Evolutionary conservation across 108 stramenopile genomes (phyloP).

Genomic region (Bacterosira constricta): DNA sequence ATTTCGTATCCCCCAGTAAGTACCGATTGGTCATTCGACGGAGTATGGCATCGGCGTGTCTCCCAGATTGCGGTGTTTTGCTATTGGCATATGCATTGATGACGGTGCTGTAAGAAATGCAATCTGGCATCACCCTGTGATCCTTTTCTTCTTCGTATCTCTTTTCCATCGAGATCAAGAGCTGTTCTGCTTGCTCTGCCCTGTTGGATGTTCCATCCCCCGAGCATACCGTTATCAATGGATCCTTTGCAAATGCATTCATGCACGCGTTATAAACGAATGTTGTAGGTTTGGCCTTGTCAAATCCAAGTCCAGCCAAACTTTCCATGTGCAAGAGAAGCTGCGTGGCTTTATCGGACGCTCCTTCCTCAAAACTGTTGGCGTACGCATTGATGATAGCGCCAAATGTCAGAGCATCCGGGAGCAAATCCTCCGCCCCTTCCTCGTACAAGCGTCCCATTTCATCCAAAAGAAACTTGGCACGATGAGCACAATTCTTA

Average conservation of each 20-base stretch:
- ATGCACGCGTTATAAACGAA: conserved; percentile 55
- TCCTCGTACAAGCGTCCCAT: conserved; percentile 49
- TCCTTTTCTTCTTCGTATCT: conserved; percentile 38
- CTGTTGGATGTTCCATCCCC: neutral
- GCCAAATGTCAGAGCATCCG: conserved; percentile 49
- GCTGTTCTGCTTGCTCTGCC: conserved; percentile 41
- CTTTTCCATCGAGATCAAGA: conserved; percentile 46
- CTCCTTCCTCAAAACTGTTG: conserved; percentile 24
- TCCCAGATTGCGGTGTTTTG: conserved; percentile 15
- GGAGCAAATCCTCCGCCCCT: conserved; percentile 35
- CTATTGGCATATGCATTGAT: conserved; percentile 54
- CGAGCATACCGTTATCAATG: conserved; percentile 1
- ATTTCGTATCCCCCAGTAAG: conserved; percentile 30
- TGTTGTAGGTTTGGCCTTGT: conserved; percentile 44
- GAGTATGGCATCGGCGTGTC: conserved; percentile 35
- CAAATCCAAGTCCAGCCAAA: conserved; percentile 42
- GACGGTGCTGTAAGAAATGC: conserved; percentile 49
- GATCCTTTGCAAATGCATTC: conserved; percentile 54
- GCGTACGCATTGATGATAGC: conserved; percentile 59
- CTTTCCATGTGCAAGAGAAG: conserved; percentile 50
- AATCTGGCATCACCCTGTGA: conserved; percentile 41
- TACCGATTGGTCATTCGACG: conserved; percentile 33
- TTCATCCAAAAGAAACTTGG: conserved; percentile 41
- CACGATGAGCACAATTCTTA: conserved; percentile 45
- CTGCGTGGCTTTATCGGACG: conserved; percentile 41